Base-by-base conservation (phyloP, 2,329 filamentous ascomycete species). In the Alternaria arbusti region DNA sequence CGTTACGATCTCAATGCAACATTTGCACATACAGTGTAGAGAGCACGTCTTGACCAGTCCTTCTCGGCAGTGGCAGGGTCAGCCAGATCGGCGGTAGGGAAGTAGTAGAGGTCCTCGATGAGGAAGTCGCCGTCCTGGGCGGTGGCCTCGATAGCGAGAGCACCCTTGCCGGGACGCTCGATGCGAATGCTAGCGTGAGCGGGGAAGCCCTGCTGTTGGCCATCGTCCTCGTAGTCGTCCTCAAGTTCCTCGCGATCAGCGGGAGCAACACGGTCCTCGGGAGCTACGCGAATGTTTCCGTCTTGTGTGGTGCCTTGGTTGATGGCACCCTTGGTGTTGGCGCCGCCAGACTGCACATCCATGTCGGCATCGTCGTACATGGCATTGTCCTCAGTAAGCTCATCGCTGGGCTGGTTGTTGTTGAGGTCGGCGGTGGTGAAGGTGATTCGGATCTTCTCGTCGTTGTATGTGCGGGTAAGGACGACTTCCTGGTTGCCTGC, bases 41-140 rank as follows among this genome's bases (percentile, higher is more conserved):
- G 82, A 68, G 89, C 89, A 80, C 91, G 88, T 76, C 93, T 87
- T 73, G 88, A 84, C 86, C 93, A 94, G 70, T 91, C 88, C 78
- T 89, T 87, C 76, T 97, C 93, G 68, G 93, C 89, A 54, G 86
- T 89, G 75, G 90, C 85, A 67, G 91, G 89, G 78, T 93, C 89
- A 45, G 95, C 93, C 68, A 96, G 84, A 62, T 91, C 89, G 64
- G 91, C 86, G 72, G 94, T 90, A 73, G 88, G 85, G 85, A 93
- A 96, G 86, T 93, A 95, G 82, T 91, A 94, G 75, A 98, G 88
- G 83, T 96, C 95, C 79, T 97, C 92, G 77, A 98, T 91, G 73
- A 93, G 85, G 80, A 98, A 90, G 79, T 89, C 85, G 74, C 94
- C 94, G 72, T 97, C 92, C 83, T 96, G 91, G 30, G 93, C 93